Conservation (phyloP, 306 rosid species). For the Canavalia ensiformis region DNA sequence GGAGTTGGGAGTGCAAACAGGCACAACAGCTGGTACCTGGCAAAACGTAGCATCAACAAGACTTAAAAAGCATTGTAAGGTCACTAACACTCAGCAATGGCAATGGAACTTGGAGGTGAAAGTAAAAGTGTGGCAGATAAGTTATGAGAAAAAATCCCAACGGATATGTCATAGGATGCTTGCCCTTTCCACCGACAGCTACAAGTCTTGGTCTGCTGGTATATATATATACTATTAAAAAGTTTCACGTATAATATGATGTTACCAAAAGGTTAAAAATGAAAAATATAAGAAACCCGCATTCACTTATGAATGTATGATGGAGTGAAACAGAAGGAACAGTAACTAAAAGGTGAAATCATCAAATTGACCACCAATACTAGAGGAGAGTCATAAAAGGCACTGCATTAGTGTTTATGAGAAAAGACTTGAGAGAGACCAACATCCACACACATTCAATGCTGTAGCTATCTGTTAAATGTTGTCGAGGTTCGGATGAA, state of each 20-base stretch:
- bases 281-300: not conserved
- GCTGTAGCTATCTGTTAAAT: conserved; percentile 7
- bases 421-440: conserved; percentile 8
- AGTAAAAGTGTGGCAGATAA: conserved; percentile 40
- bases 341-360: conserved; percentile 30
- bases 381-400: conserved; percentile 39
- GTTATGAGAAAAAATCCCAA: conserved; percentile 40
- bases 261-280: conserved; percentile 25
- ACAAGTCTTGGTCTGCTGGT: conserved; percentile 25
- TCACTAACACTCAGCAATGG: not conserved
- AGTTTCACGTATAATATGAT: conserved; percentile 8
- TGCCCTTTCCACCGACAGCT: conserved; percentile 53
- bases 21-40: conserved; percentile 38
- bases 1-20: conserved; percentile 12
- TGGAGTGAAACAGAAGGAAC: conserved; percentile 43
- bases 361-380: conserved; percentile 32
- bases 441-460: conserved; percentile 25
- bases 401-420: not conserved
- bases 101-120: conserved; percentile 44
- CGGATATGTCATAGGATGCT: conserved; percentile 59
- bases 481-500: conserved; percentile 30
- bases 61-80: conserved; percentile 14
- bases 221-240: conserved; percentile 6
- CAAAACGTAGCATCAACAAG: conserved; percentile 43
- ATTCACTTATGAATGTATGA: conserved; percentile 30